A percentile compares a stretch with the other conserved stretches of the same genome.
Conservation (phyloP, 805 yeast genomes). For the Spathaspora arborariae region DNA sequence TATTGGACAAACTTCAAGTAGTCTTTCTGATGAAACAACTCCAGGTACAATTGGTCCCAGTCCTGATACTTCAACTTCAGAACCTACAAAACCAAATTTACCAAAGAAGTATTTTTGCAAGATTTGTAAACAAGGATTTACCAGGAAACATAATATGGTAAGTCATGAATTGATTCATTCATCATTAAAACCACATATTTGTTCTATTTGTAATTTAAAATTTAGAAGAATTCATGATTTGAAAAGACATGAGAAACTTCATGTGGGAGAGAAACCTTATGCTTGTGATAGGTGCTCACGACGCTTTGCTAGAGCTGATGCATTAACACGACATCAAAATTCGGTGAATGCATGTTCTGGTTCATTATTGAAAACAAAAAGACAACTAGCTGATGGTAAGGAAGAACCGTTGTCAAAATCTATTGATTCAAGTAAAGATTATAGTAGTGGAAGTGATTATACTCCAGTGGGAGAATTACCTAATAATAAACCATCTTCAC, state of each 20-base stretch:
- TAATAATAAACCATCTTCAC: background rate
- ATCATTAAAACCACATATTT: slow-evolving; percentile 57
- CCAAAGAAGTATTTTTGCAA: slow-evolving; percentile 47
- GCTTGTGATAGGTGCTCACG: slow-evolving; percentile 58
- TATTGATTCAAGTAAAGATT: background rate
- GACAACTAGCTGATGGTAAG: background rate
- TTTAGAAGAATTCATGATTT: slow-evolving; percentile 76
- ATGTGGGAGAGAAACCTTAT: slow-evolving; percentile 72
- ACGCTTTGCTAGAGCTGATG: slow-evolving; percentile 71
- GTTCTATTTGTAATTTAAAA: slow-evolving; percentile 55
- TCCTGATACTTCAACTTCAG: background rate
- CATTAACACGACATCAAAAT: slow-evolving; percentile 64
- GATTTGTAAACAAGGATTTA: slow-evolving; percentile 60
- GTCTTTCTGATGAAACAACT: background rate
- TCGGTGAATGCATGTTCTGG: slow-evolving; percentile 34
- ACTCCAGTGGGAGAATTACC: background rate
- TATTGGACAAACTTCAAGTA: background rate
- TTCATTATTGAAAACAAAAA: background rate
- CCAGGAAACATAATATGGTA: slow-evolving; percentile 71
- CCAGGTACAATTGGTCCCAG: background rate
- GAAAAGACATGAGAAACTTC: slow-evolving; percentile 70
- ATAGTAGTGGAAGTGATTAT: background rate
- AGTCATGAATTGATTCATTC: slow-evolving; percentile 70
- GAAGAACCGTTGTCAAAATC: background rate
- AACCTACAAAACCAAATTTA: slow-evolving; percentile 5